Percentiles rank a stretch among this genome's conserved stretches.
These are phyloP conservation scores for Exophiala spinifera DNA, from an alignment of 2,329 filamentous ascomycete genomes.

Conservation along the genomic window DNA sequence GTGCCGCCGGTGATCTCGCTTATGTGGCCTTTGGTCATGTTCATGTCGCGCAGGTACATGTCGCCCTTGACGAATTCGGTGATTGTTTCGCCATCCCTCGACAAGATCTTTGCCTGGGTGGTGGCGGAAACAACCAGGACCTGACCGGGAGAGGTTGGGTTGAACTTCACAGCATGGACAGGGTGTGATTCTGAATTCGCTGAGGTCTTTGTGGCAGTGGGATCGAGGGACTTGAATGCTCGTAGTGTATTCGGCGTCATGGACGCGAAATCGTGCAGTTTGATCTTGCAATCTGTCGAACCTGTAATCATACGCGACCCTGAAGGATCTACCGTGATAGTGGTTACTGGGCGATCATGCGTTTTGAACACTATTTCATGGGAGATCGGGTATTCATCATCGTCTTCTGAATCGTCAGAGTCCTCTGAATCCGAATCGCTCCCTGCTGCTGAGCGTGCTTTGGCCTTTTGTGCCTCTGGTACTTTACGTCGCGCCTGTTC, in stretches of 20 bases:
- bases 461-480: slow-evolving; percentile 35
- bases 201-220: slow-evolving; percentile 70
- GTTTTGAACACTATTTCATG: slow-evolving; percentile 92
- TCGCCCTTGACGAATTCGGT: slow-evolving; percentile 95
- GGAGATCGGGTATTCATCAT: slow-evolving; percentile 86
- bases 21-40: slow-evolving; percentile 95
- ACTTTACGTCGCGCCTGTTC: slow-evolving; percentile 68
- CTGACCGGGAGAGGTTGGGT: slow-evolving; percentile 71
- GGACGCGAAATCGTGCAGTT: slow-evolving; percentile 90
- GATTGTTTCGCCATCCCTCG: slow-evolving; percentile 79
- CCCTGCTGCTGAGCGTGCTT: slow-evolving; percentile 38
- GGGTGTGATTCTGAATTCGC: slow-evolving; percentile 78
- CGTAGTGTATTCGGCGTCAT: slow-evolving; percentile 94
- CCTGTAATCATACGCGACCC: slow-evolving; percentile 85
- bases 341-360: slow-evolving; percentile 82
- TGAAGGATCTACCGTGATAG: slow-evolving; percentile 77
- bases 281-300: slow-evolving; percentile 85
- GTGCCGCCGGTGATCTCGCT: slow-evolving; percentile 84
- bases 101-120: slow-evolving; percentile 84
- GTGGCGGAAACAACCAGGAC: slow-evolving; percentile 86
- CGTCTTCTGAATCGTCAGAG: slow-evolving; percentile 50
- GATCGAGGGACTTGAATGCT: slow-evolving; percentile 89
- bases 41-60: slow-evolving; percentile 96
- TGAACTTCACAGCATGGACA: slow-evolving; percentile 83
- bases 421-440: slow-evolving; percentile 39